phyloP scores from a whole-genome alignment of 1,284 basidiomycete genomes.

The Boletus coffeatus region DNA sequence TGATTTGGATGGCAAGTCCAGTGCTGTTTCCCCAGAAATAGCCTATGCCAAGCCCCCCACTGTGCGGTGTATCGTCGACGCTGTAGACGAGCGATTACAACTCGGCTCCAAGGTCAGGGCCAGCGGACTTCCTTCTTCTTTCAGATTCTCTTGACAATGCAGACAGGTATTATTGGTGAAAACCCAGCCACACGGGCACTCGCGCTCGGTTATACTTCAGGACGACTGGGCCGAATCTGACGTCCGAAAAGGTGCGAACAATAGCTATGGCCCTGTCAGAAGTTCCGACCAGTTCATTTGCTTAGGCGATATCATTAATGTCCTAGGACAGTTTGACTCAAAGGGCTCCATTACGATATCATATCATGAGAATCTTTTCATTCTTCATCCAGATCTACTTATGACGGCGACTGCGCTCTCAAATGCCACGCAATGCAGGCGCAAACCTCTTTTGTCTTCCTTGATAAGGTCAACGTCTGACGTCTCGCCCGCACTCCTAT shows the following conservation, averaged over 20 bases:
- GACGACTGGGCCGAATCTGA: constrained; percentile 66
- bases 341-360: constrained; percentile 51
- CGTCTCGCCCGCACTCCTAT: constrained; percentile 64
- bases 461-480: constrained; percentile 55
- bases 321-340: constrained; percentile 56
- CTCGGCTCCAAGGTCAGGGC: constrained; percentile 14
- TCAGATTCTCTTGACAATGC: constrained; percentile 4
- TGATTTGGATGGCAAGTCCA: constrained; percentile 10
- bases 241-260: constrained; percentile 43
- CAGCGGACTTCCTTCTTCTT: background rate
- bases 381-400: constrained; percentile 87
- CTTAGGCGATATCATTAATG: constrained; percentile 73
- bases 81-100: constrained; percentile 31
- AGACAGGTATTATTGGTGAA: constrained; percentile 40
- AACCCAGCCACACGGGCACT: constrained; percentile 36
- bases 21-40: constrained; percentile 13
- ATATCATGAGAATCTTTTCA: constrained; percentile 56
- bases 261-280: background rate
- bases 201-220: constrained; percentile 46
- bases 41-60: constrained; percentile 32
- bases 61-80: constrained; percentile 49
- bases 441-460: constrained; percentile 73
- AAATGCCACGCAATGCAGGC: constrained; percentile 73
- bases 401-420: constrained; percentile 86
- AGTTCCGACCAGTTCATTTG: background rate